These are phyloP conservation scores for Petunia hybrid DNA, from an alignment of 305 asterid species.

Conservation along the genomic window DNA sequence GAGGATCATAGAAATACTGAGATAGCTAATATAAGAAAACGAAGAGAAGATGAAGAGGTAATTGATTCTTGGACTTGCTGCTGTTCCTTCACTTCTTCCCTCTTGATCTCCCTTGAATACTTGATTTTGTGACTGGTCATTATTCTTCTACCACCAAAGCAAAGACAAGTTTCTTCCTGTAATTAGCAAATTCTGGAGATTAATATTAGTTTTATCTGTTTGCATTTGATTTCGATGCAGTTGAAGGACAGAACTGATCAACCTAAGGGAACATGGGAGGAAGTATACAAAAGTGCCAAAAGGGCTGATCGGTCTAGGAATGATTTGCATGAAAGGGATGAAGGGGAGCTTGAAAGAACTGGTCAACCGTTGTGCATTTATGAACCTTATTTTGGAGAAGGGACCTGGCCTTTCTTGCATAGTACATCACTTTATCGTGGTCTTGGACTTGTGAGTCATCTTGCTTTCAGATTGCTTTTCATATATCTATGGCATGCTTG, in stretches of 20 bases:
- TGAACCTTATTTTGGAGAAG: conserved; percentile 90
- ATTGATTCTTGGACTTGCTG: conserved; percentile 17
- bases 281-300: conserved; percentile 81
- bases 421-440: conserved; percentile 86
- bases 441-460: conserved; percentile 71
- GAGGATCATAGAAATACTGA: conserved; percentile 74
- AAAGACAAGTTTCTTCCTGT: conserved; percentile 14
- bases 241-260: conserved; percentile 92
- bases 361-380: conserved; percentile 94
- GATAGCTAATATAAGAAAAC: conserved; percentile 59
- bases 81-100: conserved; percentile 16
- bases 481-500: conserved; percentile 16
- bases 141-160: conserved; percentile 30
- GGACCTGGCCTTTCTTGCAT: conserved; percentile 97
- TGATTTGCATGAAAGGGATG: conserved; percentile 93
- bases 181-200: neutral
- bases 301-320: conserved; percentile 71
- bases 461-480: conserved; percentile 22
- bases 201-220: conserved; percentile 27
- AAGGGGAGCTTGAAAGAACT: conserved; percentile 95
- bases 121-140: conserved; percentile 22
- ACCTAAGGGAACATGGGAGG: conserved; percentile 95
- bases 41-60: conserved; percentile 95
- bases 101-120: conserved; percentile 11
- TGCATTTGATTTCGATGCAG: conserved; percentile 56